These are phyloP conservation scores for Xerophyta viscosa DNA, from an alignment of 106 monocot species.

Conservation along the genomic window DNA sequence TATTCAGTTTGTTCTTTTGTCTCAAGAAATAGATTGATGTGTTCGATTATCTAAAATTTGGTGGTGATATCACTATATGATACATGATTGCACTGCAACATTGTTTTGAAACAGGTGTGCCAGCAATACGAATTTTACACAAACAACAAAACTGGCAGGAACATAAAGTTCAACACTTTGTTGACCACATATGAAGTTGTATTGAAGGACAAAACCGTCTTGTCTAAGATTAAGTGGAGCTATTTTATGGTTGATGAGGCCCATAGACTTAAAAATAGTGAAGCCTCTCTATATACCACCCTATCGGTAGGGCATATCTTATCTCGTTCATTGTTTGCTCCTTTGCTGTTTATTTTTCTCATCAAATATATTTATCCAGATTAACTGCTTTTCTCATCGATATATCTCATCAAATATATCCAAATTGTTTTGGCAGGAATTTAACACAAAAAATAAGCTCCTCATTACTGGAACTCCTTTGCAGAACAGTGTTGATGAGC, in stretches of 20 bases:
- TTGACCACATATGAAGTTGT: constrained; percentile 99
- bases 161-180: constrained; percentile 73
- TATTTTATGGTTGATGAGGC: constrained; percentile 99
- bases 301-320: constrained; percentile 53
- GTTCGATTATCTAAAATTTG: too few species aligned
- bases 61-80: too few species aligned
- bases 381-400: background rate
- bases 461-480: constrained; percentile 96
- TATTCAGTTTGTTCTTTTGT: too few species aligned
- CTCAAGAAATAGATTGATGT: too few species aligned
- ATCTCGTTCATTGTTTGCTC: too few species aligned
- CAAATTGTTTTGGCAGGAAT: constrained; percentile 76
- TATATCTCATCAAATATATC: too few species aligned
- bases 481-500: constrained; percentile 98
- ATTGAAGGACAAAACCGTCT: constrained; percentile 77
- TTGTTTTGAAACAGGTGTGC: constrained; percentile 50
- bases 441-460: constrained; percentile 96
- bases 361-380: background rate
- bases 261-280: constrained; percentile 91
- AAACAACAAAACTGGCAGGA: constrained; percentile 56
- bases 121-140: constrained; percentile 88
- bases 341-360: background rate
- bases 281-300: constrained; percentile 79
- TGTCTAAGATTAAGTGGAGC: constrained; percentile 93
- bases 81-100: too few species aligned